A percentile compares a stretch with the other conserved stretches of the same genome.
Conservation (phyloP, 208 protist genomes). For the Porcisia hertigi region DNA sequence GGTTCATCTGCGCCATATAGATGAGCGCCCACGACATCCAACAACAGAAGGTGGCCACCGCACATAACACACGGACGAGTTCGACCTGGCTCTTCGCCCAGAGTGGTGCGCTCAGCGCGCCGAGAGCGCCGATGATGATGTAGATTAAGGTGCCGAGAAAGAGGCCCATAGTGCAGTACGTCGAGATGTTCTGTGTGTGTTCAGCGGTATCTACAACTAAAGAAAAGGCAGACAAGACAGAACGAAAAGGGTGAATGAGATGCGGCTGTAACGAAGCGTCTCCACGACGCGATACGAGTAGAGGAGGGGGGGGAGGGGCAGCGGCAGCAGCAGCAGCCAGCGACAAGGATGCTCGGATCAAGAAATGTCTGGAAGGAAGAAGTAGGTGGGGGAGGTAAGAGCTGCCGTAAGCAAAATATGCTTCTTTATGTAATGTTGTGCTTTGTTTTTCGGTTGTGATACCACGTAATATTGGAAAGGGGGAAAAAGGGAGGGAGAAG, state of each 20-base stretch:
- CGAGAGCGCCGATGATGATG: slow-evolving; percentile 50
- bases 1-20: slow-evolving; percentile 94
- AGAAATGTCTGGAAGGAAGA: not conserved
- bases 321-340: not conserved
- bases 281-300: not conserved
- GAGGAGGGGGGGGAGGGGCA: not conserved
- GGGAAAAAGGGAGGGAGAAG: not conserved
- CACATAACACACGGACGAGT: slow-evolving; percentile 75
- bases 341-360: not conserved
- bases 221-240: not conserved
- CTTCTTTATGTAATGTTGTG: not conserved
- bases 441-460: not conserved
- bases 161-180: slow-evolving; percentile 48
- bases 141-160: slow-evolving; percentile 82
- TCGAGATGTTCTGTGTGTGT: not conserved
- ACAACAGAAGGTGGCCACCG: slow-evolving; percentile 84
- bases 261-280: not conserved
- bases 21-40: slow-evolving; percentile 93
- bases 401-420: not conserved
- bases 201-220: not conserved
- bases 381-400: not conserved
- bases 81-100: slow-evolving; percentile 87
- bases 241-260: not conserved
- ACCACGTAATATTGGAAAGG: not conserved
- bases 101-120: slow-evolving; percentile 57